Percentiles rank a stretch among this genome's conserved stretches.
Evolutionary conservation across 768 basidiomycete species (phyloP).

Genomic region (Lyophyllum shimeji): DNA sequence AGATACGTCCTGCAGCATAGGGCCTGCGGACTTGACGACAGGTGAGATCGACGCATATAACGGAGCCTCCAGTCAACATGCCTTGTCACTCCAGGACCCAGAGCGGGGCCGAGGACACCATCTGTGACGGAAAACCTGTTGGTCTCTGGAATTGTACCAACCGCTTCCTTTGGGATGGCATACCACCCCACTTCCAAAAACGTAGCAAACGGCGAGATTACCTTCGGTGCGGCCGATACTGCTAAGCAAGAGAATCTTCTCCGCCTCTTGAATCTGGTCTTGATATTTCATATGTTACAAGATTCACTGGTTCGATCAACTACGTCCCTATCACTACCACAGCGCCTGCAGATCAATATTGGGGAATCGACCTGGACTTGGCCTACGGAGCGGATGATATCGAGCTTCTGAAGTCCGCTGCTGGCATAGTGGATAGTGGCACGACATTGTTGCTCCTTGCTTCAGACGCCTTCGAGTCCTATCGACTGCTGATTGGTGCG

Average conservation of each 20-base stretch:
- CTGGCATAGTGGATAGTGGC: slow-evolving; percentile 13
- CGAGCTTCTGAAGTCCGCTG: slow-evolving; percentile 47
- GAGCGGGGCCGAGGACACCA: slow-evolving; percentile 36
- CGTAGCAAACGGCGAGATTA: slow-evolving; percentile 51
- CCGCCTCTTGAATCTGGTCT: background rate
- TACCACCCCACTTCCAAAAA: slow-evolving; percentile 41
- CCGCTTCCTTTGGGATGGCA: slow-evolving; percentile 49
- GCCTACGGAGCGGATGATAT: slow-evolving; percentile 33
- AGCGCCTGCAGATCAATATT: slow-evolving; percentile 43
- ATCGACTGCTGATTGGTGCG: slow-evolving; percentile 54
- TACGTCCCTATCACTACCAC: slow-evolving; percentile 40
- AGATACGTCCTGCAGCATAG: slow-evolving; percentile 33
- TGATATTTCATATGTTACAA: background rate
- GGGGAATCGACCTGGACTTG: slow-evolving; percentile 54
- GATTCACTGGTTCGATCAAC: slow-evolving; percentile 26
- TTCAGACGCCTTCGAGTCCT: slow-evolving; percentile 57
- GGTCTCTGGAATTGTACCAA: slow-evolving; percentile 42
- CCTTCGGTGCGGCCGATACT: slow-evolving; percentile 51
- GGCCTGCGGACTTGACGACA: slow-evolving; percentile 44
- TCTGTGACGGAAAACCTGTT: slow-evolving; percentile 62
- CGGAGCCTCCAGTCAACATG: background rate
- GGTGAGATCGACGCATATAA: background rate
- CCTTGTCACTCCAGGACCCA: slow-evolving; percentile 30
- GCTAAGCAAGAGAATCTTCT: slow-evolving; percentile 36
- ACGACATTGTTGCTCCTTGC: slow-evolving; percentile 42